These are phyloP conservation scores for Albugo laibachii DNA, from an alignment of 352 stramenopile genomes.

Conservation along the genomic window DNA sequence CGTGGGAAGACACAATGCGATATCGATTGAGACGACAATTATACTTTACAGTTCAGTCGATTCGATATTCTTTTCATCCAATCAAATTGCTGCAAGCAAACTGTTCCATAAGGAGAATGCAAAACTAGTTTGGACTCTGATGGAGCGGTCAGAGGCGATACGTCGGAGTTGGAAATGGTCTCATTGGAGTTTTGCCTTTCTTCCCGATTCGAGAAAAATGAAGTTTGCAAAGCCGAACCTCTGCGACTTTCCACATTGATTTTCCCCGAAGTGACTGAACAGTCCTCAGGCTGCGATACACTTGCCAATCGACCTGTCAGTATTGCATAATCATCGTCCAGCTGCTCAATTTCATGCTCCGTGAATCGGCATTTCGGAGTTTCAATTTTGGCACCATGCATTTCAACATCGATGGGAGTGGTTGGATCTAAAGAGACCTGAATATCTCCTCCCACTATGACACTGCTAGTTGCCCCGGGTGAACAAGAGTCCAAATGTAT, in stretches of 20 bases:
- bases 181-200: not conserved
- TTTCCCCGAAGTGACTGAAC: conserved; percentile 19
- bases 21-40: no score
- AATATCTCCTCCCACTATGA: conserved; percentile 43
- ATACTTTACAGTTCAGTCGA: no score
- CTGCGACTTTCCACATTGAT: conserved; percentile 59
- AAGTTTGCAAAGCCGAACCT: conserved; percentile 45
- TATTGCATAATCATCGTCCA: conserved; percentile 56
- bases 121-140: no score
- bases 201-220: conserved; percentile 40
- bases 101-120: no score
- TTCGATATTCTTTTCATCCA: no score
- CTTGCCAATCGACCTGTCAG: conserved; percentile 30
- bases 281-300: not conserved
- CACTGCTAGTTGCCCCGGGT: conserved; percentile 14
- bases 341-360: conserved; percentile 6
- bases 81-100: no score
- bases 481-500: conserved; percentile 60
- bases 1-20: no score
- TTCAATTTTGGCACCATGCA: conserved; percentile 44
- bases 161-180: no score
- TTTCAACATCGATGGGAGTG: conserved; percentile 29
- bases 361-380: not conserved
- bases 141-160: no score
- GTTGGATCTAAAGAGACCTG: conserved; percentile 41